Evolutionary conservation across 2,329 filamentous ascomycete species (phyloP).

Genomic region (Cladosporium sp.): DNA sequence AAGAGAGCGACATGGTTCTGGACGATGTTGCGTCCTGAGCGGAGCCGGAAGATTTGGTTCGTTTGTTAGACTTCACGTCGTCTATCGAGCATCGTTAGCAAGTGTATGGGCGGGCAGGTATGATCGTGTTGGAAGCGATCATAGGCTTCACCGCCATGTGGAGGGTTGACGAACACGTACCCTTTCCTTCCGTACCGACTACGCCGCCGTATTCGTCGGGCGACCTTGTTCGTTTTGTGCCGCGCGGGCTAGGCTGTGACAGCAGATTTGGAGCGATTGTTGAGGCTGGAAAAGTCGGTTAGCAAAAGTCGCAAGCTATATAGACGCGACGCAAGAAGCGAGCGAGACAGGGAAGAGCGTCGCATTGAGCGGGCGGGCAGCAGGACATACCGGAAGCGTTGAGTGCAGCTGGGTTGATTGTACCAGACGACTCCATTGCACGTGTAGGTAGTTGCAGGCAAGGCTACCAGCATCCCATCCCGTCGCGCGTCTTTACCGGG

Average conservation of each 20-base stretch:
- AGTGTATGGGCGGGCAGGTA: constrained; percentile 16
- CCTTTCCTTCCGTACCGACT: constrained; percentile 50
- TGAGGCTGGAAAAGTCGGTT: constrained; percentile 31
- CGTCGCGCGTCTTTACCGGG: constrained; percentile 16
- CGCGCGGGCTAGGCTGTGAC: constrained; percentile 55
- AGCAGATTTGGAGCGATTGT: constrained; percentile 41
- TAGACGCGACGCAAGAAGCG: not conserved
- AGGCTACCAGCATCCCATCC: constrained; percentile 35
- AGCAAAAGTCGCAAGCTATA: constrained; percentile 14
- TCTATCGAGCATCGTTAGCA: constrained; percentile 28
- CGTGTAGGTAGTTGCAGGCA: constrained; percentile 20
- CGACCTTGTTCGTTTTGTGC: constrained; percentile 75
- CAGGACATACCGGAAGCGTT: constrained; percentile 64
- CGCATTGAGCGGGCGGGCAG: constrained; percentile 6
- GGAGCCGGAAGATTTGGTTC: constrained; percentile 16
- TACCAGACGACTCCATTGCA: constrained; percentile 66
- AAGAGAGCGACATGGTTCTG: constrained; percentile 27
- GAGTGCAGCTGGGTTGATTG: constrained; percentile 85
- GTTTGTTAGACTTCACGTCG: constrained; percentile 39
- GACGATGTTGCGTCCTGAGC: constrained; percentile 6
- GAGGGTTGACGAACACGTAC: constrained; percentile 56
- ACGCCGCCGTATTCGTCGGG: constrained; percentile 53
- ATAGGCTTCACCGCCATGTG: constrained; percentile 19
- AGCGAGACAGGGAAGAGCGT: not conserved
- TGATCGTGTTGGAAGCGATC: not conserved